A percentile compares a stretch with the other conserved stretches of the same genome.
Conservation (phyloP, 768 basidiomycete species). For the Pilatotrama ljubarskyi region DNA sequence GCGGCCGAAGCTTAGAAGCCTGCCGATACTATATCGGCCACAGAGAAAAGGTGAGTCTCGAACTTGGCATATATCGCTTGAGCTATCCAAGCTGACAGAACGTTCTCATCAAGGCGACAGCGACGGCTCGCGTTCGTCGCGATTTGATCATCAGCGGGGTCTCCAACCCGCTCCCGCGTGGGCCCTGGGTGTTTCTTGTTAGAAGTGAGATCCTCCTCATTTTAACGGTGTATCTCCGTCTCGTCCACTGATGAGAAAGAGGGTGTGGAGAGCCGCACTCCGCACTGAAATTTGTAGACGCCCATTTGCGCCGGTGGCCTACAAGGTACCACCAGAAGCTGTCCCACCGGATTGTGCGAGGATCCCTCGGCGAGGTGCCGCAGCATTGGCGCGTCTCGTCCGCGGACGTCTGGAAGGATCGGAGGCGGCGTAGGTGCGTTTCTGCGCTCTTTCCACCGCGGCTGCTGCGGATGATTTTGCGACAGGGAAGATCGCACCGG, state of each 20-base stretch:
- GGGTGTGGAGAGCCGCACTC: constrained; percentile 11
- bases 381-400: not conserved
- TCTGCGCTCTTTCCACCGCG: not conserved
- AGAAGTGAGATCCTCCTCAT: not conserved
- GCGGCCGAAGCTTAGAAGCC: not conserved
- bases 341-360: constrained; percentile 17
- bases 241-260: constrained; percentile 13
- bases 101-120: not conserved
- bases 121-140: not conserved
- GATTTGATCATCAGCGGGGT: constrained; percentile 8
- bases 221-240: constrained; percentile 19
- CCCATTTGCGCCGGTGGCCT: constrained; percentile 9
- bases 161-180: not conserved
- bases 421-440: not conserved
- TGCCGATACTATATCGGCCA: constrained; percentile 6
- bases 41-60: not conserved
- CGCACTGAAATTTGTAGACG: constrained; percentile 3
- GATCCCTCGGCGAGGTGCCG: constrained; percentile 15
- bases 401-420: constrained; percentile 6
- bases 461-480: constrained; percentile 12
- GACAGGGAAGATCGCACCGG: constrained; percentile 14
- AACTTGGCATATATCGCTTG: not conserved
- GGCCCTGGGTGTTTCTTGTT: not conserved
- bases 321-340: constrained; percentile 8
- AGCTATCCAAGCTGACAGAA: constrained; percentile 1